A percentile compares a stretch with the other conserved stretches of the same genome.
Evolutionary conservation across 73 alveolate species (phyloP).

Genomic region (Halteria grandinella): DNA sequence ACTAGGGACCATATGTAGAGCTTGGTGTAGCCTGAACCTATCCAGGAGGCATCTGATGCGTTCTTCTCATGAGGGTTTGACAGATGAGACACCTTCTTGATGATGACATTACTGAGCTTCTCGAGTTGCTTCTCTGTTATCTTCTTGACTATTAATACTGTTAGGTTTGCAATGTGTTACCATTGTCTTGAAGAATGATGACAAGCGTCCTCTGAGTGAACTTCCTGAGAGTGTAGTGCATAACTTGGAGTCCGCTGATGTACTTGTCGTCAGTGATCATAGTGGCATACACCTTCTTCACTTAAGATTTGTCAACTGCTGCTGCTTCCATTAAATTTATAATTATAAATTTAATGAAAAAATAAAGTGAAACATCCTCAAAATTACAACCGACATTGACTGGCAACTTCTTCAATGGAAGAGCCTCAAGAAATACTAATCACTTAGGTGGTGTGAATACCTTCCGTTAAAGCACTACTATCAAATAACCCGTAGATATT

Average conservation of each 20-base stretch:
- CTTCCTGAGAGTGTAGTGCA: slow-evolving; percentile 43
- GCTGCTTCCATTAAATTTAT: too few species aligned
- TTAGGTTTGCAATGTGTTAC: background rate
- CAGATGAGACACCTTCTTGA: slow-evolving; percentile 48
- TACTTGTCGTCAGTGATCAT: slow-evolving; percentile 57
- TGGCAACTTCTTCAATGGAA: too few species aligned
- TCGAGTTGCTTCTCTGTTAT: slow-evolving; percentile 22
- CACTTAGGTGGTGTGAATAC: too few species aligned
- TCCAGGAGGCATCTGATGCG: slow-evolving; percentile 60
- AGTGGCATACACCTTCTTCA: slow-evolving; percentile 44
- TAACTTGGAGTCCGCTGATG: slow-evolving; percentile 49
- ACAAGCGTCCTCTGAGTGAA: background rate
- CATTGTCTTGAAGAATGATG: background rate
- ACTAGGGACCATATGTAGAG: slow-evolving; percentile 52
- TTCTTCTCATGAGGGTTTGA: slow-evolving; percentile 62
- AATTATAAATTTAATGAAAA: too few species aligned
- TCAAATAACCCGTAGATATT: too few species aligned
- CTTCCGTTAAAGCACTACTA: too few species aligned
- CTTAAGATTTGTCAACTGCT: too few species aligned
- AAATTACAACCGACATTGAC: too few species aligned
- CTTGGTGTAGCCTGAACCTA: slow-evolving; percentile 77
- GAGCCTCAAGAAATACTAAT: too few species aligned
- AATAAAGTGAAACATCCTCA: too few species aligned
- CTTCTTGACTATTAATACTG: slow-evolving; percentile 6
- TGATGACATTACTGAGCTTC: slow-evolving; percentile 28